Evolutionary conservation across 2,329 filamentous ascomycete genomes (phyloP), one percentile per base, ranked within the genome.

Genomic region (Dactylonectria macrodidyma): DNA sequence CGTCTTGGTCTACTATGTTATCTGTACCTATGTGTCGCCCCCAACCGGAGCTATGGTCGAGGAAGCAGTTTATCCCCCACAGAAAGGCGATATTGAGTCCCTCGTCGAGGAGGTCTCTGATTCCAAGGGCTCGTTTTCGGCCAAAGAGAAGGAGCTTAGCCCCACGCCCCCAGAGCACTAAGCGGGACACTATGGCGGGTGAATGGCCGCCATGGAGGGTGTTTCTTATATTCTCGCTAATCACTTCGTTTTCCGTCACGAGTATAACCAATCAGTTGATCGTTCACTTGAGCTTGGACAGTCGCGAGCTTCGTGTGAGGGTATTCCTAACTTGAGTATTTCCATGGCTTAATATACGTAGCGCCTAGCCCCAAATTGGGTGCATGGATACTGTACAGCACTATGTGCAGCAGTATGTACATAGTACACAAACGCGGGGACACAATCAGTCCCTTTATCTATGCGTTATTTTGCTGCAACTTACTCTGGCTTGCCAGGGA

Each of bases 21-120:
- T 58, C 55, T 58, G 55, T 19, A 58, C 55, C 38, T 58, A 58
- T 58, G 55, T 58, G 34, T 58, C 55, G 12, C 55, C 55, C 19
- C 38, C 38, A 33, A 58, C 36, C 11, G 55, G 38, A 34, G 36
- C 55, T 30, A 30, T 58, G 55, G 19, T 58, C 6, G 55, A 58
- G 38, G 55, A 58, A 46, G 55, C 55, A 44, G 55, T 58, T 11
- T 58, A 46, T 26, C 55, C 55, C 22, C 38, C 19, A 8, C 22
- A 55, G 26, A 55, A 19, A 58, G 55, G 55, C 47, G 55, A 58
- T 30, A 47, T 58, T 16, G 55, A 58, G 55, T 44, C 55, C 12
- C 9, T 19, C 38, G 38, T 58, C 55, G 55, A 47, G 4, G 51
- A 50, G 11, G 51, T 58, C 36, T 46, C 55, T 46, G 34, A 58